These are phyloP conservation scores for Agaricus sinodeliciosus DNA, from an alignment of 768 basidiomycete genomes.

Conservation along the genomic window DNA sequence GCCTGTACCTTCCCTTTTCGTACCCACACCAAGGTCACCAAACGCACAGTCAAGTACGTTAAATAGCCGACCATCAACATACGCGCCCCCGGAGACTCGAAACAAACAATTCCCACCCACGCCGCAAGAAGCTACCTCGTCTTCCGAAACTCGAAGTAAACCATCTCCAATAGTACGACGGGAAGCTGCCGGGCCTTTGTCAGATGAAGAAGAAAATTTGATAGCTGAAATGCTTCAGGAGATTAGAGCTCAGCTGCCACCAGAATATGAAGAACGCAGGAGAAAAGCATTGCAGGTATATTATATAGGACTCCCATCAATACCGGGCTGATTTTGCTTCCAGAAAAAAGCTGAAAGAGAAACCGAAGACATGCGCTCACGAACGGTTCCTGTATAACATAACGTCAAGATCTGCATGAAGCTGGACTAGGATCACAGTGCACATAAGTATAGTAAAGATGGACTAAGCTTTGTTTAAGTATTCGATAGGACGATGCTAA, in stretches of 20 bases:
- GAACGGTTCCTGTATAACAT: slow-evolving; percentile 4
- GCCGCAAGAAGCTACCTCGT: not conserved
- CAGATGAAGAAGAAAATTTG: slow-evolving; percentile 28
- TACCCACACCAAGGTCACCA: slow-evolving; percentile 1
- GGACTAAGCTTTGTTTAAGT: not conserved
- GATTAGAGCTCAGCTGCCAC: slow-evolving; percentile 41
- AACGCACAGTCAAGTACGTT: not conserved
- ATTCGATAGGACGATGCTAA: not conserved
- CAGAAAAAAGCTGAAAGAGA: slow-evolving; percentile 27
- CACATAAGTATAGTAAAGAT: not conserved
- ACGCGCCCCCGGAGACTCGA: not conserved
- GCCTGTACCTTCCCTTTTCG: not conserved
- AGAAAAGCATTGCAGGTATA: slow-evolving; percentile 43
- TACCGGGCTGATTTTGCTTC: not conserved
- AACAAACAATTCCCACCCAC: not conserved
- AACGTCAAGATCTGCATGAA: not conserved
- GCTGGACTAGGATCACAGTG: not conserved
- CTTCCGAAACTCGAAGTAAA: not conserved
- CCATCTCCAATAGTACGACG: not conserved
- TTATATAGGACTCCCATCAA: not conserved
- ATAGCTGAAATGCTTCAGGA: slow-evolving; percentile 50
- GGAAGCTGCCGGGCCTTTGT: slow-evolving; percentile 10
- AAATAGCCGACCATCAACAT: not conserved
- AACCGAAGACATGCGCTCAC: slow-evolving; percentile 14
- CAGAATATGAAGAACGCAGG: slow-evolving; percentile 56